Evolutionary conservation across 306 rosid species (phyloP).

Genomic region (Cucumis sativus): Cucumber_9930_V3 NC_026659.2:2131501-2132000

Average conservation of each 20-base stretch:
- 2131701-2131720: constrained; percentile 51
- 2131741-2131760: constrained; percentile 46
- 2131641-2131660: not conserved
- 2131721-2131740: constrained; percentile 81
- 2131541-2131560: not conserved
- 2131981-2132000: not conserved
- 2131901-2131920: constrained; percentile 78
- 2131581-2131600: not conserved
- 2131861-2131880: constrained; percentile 47
- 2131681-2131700: constrained; percentile 52
- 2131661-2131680: not conserved
- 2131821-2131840: constrained; percentile 75
- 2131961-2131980: not conserved
- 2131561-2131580: not conserved
- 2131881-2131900: constrained; percentile 86
- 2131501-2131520: not conserved
- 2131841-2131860: constrained; percentile 69
- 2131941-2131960: not conserved
- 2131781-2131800: constrained; percentile 8
- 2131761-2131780: constrained; percentile 11
- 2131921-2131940: constrained; percentile 94
- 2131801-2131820: not conserved
- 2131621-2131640: not conserved
- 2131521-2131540: not conserved
- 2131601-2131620: not conserved